Conservation (phyloP, 1,139 yeast species). For the Geotrichum histeridarum region DNA sequence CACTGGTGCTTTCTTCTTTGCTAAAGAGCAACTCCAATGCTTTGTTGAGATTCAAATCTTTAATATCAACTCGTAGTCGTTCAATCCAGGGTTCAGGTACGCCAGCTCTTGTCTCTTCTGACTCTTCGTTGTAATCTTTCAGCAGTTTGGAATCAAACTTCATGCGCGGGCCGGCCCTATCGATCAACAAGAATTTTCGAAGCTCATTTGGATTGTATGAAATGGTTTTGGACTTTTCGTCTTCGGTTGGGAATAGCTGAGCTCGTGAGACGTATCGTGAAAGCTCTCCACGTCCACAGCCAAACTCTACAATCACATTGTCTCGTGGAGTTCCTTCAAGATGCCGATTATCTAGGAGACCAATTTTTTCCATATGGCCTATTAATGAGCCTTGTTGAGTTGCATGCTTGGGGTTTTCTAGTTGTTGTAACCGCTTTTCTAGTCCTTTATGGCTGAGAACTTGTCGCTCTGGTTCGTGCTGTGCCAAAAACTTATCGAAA, state of each 20-base stretch:
- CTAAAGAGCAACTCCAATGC: constrained; percentile 34
- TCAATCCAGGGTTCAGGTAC: constrained; percentile 39
- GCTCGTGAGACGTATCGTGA: constrained; percentile 62
- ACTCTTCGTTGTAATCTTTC: constrained; percentile 44
- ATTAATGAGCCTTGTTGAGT: constrained; percentile 76
- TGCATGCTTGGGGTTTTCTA: constrained; percentile 67
- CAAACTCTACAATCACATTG: constrained; percentile 64
- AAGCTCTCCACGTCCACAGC: constrained; percentile 86
- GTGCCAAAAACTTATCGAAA: constrained; percentile 21
- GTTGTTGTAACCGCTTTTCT: constrained; percentile 41
- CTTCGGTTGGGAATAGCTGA: constrained; percentile 27
- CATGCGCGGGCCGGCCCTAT: constrained; percentile 72
- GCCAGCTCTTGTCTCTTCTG: constrained; percentile 15
- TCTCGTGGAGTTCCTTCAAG: constrained; percentile 18
- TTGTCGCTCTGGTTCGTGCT: constrained; percentile 20
- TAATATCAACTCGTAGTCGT: constrained; percentile 69
- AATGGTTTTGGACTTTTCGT: neutral
- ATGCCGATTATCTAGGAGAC: constrained; percentile 37
- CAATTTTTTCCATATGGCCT: constrained; percentile 54
- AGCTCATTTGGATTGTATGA: neutral
- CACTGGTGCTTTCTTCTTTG: neutral
- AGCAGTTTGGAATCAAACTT: constrained; percentile 67
- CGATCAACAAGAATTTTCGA: constrained; percentile 57
- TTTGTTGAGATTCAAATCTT: constrained; percentile 56
- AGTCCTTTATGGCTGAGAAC: constrained; percentile 32